Evolutionary conservation across 2,329 filamentous ascomycete species (phyloP).

Genomic region (Trichoderma atroviride): DNA sequence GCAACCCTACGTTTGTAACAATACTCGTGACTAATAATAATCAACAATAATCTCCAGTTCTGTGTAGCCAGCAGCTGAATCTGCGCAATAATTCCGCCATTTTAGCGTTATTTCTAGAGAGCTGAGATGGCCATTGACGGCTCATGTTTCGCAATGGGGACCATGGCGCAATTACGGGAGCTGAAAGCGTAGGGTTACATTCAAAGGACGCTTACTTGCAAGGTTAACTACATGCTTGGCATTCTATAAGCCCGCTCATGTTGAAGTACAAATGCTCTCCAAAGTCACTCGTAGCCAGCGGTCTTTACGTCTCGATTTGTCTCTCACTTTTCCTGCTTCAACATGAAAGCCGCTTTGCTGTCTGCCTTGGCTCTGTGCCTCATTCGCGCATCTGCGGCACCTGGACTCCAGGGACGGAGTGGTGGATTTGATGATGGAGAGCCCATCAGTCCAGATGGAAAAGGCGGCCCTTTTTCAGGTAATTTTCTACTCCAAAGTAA

Average conservation of each 20-base stretch:
- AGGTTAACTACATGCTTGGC: slow-evolving; percentile 16
- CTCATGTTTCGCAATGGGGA: background rate
- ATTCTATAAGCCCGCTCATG: background rate
- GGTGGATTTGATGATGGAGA: slow-evolving; percentile 53
- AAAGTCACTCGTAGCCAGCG: background rate
- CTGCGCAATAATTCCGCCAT: slow-evolving; percentile 28
- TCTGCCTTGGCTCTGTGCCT: slow-evolving; percentile 27
- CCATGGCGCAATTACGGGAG: background rate
- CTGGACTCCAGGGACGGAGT: slow-evolving; percentile 30
- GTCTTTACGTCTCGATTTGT: background rate
- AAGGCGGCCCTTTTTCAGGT: slow-evolving; percentile 62
- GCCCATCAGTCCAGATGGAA: slow-evolving; percentile 59
- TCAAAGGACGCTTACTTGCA: background rate
- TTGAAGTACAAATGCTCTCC: background rate
- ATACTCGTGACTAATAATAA: background rate
- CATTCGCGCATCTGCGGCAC: slow-evolving; percentile 29
- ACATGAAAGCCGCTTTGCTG: slow-evolving; percentile 28
- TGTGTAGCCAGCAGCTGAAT: background rate
- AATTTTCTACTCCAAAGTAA: slow-evolving; percentile 28
- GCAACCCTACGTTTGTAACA: background rate
- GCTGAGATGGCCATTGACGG: background rate
- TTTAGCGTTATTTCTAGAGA: slow-evolving; percentile 27
- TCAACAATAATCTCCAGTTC: background rate
- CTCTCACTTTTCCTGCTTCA: background rate
- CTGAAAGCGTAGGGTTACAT: background rate